Evolutionary conservation across 1,284 basidiomycete species (phyloP).

Genomic region (Sanguinoderma infundibulare): DNA sequence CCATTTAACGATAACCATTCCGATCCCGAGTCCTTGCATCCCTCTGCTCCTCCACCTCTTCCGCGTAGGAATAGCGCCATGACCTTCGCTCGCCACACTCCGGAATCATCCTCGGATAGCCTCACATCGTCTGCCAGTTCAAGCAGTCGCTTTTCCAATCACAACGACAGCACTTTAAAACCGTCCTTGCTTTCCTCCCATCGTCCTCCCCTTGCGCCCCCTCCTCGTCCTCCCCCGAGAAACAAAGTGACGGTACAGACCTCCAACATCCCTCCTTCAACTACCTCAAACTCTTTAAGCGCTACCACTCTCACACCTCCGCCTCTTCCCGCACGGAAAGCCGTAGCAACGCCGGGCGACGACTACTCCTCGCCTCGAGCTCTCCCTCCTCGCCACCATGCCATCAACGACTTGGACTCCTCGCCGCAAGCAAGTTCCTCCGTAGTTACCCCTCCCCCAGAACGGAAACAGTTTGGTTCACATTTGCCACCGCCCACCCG

Average conservation of each 20-base stretch:
- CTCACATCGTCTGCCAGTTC: constrained; percentile 17
- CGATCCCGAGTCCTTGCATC: constrained; percentile 21
- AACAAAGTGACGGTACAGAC: constrained; percentile 24
- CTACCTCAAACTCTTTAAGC: constrained; percentile 17
- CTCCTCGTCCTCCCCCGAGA: constrained; percentile 37
- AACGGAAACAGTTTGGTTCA: constrained; percentile 53
- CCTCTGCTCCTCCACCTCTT: constrained; percentile 27
- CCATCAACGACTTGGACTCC: constrained; percentile 21
- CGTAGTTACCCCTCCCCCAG: constrained; percentile 18
- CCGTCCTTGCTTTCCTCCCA: constrained; percentile 18
- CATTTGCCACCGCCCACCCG: constrained; percentile 73
- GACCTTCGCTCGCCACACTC: constrained; percentile 4
- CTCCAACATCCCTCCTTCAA: constrained; percentile 13
- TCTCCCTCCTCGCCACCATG: constrained; percentile 19
- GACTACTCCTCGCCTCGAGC: constrained; percentile 22
- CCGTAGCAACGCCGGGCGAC: constrained; percentile 20
- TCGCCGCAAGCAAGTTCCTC: neutral
- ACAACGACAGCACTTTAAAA: constrained; percentile 23
- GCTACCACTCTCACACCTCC: constrained; percentile 29
- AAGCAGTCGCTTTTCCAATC: constrained; percentile 25
- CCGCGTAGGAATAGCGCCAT: constrained; percentile 21
- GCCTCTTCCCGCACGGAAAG: constrained; percentile 37
- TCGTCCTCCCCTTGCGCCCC: constrained; percentile 22
- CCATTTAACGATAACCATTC: constrained; percentile 26
- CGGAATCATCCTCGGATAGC: constrained; percentile 24